These are phyloP conservation scores for Fusarium sp. DNA, from an alignment of 2,329 filamentous ascomycete genomes.

Conservation along the genomic window DNA sequence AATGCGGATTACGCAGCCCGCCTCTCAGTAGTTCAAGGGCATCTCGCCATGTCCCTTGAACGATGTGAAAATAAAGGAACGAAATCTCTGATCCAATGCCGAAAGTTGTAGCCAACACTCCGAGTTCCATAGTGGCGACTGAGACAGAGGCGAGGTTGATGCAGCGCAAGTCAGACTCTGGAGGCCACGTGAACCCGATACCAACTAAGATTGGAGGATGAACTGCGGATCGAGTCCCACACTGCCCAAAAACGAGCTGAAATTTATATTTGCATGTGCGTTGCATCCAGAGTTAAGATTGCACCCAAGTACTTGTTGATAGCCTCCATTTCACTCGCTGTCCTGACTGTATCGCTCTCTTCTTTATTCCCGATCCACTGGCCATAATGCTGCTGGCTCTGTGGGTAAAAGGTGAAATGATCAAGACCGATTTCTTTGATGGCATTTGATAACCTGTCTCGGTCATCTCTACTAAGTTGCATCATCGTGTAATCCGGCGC, in stretches of 20 bases:
- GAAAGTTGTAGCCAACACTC: background rate
- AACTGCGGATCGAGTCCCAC: background rate
- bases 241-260: background rate
- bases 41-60: background rate
- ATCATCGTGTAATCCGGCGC: background rate
- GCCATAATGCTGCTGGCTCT: background rate
- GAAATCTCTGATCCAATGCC: accelerated
- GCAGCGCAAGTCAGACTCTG: accelerated
- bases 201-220: background rate
- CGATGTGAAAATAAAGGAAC: background rate
- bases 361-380: background rate
- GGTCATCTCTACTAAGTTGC: accelerated
- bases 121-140: no score
- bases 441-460: background rate
- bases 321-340: background rate
- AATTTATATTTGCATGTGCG: background rate
- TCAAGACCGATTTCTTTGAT: accelerated
- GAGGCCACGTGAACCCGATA: background rate
- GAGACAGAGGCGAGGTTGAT: no score
- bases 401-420: background rate
- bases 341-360: accelerated
- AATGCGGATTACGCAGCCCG: background rate
- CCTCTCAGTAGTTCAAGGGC: background rate
- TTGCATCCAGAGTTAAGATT: background rate
- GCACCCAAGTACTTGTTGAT: background rate